Conservation (phyloP, 2,329 filamentous ascomycete species). For the Celoporthe dispersa region DNA sequence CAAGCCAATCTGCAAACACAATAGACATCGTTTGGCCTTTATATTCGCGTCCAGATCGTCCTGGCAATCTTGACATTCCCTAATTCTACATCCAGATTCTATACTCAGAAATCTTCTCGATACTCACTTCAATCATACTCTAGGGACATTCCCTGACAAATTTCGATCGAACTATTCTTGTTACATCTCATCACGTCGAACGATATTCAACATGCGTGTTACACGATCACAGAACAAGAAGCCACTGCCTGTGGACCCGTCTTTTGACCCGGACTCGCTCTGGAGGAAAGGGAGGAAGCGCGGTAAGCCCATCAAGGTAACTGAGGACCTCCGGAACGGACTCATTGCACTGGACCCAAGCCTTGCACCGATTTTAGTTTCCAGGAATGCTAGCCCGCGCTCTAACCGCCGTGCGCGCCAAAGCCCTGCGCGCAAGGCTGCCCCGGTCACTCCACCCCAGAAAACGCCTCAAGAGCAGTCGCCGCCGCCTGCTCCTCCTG, state of each 20-base stretch:
- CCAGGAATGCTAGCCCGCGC: not conserved
- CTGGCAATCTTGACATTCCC: not conserved
- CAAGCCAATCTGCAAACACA: not conserved
- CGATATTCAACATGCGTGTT: not conserved
- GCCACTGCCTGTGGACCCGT: not conserved
- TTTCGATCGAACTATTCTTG: not conserved
- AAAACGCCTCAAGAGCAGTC: too few relatives aligned
- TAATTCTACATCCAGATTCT: not conserved
- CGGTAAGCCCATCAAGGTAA: not conserved
- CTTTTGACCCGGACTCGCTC: not conserved
- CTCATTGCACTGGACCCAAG: not conserved
- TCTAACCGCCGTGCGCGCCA: not conserved
- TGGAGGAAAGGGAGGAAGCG: not conserved
- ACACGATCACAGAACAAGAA: not conserved
- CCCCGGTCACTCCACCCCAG: too few relatives aligned
- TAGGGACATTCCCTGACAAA: not conserved
- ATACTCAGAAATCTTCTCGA: not conserved
- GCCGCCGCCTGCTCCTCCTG: not conserved
- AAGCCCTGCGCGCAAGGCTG: not conserved
- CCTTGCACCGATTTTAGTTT: not conserved
- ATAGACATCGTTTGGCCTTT: not conserved
- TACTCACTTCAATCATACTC: not conserved
- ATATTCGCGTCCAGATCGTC: not conserved
- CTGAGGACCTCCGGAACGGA: not conserved
- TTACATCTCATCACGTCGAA: not conserved